phyloP scores from a whole-genome alignment of 2,329 filamentous ascomycete species.

The Fusarium oxysporum region DNA sequence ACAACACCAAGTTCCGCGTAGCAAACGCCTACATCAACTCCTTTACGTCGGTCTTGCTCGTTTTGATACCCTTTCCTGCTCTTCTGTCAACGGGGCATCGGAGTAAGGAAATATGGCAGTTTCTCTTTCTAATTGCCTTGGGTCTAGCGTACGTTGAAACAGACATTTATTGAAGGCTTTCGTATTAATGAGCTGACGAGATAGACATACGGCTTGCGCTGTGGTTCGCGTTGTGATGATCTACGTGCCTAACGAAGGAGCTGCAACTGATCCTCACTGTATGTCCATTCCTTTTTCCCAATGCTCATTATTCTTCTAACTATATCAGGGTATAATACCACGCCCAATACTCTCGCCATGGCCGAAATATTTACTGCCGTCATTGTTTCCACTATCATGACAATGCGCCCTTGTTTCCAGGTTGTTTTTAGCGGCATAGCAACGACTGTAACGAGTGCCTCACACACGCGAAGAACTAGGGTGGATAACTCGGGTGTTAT shows the following conservation, averaged over 20 bases:
- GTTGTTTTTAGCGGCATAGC: background rate
- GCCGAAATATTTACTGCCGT: constrained; percentile 2
- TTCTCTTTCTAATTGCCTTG: background rate
- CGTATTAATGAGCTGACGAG: background rate
- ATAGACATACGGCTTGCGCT: constrained; percentile 1
- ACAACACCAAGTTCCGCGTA: background rate
- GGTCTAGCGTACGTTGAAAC: background rate
- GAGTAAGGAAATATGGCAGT: constrained; percentile 1
- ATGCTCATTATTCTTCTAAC: accelerated
- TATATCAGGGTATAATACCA: background rate
- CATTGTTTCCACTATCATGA: constrained; percentile 3
- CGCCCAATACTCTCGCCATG: constrained; percentile 5
- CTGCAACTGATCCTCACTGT: constrained; percentile 6
- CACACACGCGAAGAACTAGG: background rate
- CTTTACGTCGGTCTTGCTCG: background rate
- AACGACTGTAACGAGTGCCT: background rate
- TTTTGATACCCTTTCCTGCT: background rate
- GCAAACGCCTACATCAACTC: constrained; percentile 11
- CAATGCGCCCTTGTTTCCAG: constrained; percentile 9
- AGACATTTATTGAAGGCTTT: no score
- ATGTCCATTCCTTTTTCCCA: accelerated
- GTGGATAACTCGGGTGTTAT: background rate
- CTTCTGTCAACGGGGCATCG: background rate
- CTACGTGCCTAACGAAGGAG: background rate
- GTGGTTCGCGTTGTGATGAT: background rate